These are phyloP conservation scores for Penicillium hordei DNA, from an alignment of 2,329 filamentous ascomycete species.

Conservation along the genomic window DNA sequence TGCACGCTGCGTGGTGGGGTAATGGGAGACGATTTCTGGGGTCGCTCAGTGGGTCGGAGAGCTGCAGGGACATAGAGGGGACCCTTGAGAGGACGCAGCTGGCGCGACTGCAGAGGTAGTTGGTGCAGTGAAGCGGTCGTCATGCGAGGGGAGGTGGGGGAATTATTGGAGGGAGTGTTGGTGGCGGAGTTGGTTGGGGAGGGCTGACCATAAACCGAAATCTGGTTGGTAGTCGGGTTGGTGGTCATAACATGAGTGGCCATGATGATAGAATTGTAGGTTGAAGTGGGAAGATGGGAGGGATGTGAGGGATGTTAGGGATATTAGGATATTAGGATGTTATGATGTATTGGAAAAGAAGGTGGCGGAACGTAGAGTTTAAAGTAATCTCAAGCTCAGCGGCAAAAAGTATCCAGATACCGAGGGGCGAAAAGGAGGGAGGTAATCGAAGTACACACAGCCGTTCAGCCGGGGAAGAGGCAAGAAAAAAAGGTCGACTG, in stretches of 20 bases:
- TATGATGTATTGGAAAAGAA: not conserved
- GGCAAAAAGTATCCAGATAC: not conserved
- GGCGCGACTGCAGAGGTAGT: constrained; percentile 50
- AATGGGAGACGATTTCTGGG: constrained; percentile 45
- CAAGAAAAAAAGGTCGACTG: constrained; percentile 11
- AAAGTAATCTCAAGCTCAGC: not conserved
- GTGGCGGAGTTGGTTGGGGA: constrained; percentile 52
- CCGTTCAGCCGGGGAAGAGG: constrained; percentile 12
- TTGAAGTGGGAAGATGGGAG: not conserved
- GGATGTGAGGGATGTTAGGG: not conserved
- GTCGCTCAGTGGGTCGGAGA: constrained; percentile 60
- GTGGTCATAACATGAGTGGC: constrained; percentile 35
- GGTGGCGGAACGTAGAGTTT: not conserved
- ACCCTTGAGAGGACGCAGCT: constrained; percentile 59
- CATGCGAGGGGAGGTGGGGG: constrained; percentile 53
- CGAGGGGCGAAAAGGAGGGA: constrained; percentile 4
- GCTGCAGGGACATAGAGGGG: constrained; percentile 65
- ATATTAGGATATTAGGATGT: not conserved
- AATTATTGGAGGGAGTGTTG: constrained; percentile 55
- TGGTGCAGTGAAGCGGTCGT: constrained; percentile 37
- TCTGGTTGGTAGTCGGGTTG: constrained; percentile 35
- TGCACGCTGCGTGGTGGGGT: constrained; percentile 56
- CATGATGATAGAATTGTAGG: constrained; percentile 20
- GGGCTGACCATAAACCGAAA: constrained; percentile 31
- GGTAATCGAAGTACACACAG: constrained; percentile 14